Base-by-base conservation (phyloP, 768 basidiomycete species). In the Amanita subjunquillea region DNA sequence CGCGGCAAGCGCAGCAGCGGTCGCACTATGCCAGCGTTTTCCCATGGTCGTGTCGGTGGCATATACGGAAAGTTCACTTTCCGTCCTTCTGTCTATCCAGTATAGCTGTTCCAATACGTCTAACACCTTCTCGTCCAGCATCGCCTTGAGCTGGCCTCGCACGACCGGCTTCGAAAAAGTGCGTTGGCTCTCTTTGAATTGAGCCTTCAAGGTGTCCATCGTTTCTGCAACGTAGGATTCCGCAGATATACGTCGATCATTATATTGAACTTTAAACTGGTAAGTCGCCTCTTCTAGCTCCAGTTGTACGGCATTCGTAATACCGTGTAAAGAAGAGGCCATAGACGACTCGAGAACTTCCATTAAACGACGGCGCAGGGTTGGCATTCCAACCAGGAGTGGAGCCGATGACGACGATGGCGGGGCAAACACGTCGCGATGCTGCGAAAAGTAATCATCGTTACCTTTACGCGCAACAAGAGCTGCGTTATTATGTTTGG, bases 181-280 rank as follows among this genome's bases (percentile, higher is more conserved):
- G 27, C 77, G 67, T 1, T 87, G 89, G 60, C 84, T 85, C 36
- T 90, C 83, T 61, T 86, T 89, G 77, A 99, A 95, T 41, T 85
- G 81, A 0, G 78, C 76, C 70, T 99, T 99, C 56, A 99, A 80
- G 5, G 79, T 74, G 62, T 99, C 96, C 68, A 98, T 85, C 2
- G 94, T 93, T 69, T 98, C 96, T 6, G 96, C 94, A 45, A 99
- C 91, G 64, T 99, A 99, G 1, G 91, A 93, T 66, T 99, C 96
- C 9, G 96, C 85, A 1, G 89, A 87, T 55, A 97, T 89, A 22
- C 91, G 80, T 22, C 91, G 83, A 69, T 99, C 96, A 63, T 99
- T 99, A 71, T 91, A 91, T 65, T 94, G 87, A 2, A 99, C 96
- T 69, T 99, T 99, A 80, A 99, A 99, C 67, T 98, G 96, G 66